Evolutionary conservation across 495 filamentous ascomycete genomes (phyloP), one percentile per base, ranked within the genome.

Genomic region (Penicillium robsamsonii): DNA sequence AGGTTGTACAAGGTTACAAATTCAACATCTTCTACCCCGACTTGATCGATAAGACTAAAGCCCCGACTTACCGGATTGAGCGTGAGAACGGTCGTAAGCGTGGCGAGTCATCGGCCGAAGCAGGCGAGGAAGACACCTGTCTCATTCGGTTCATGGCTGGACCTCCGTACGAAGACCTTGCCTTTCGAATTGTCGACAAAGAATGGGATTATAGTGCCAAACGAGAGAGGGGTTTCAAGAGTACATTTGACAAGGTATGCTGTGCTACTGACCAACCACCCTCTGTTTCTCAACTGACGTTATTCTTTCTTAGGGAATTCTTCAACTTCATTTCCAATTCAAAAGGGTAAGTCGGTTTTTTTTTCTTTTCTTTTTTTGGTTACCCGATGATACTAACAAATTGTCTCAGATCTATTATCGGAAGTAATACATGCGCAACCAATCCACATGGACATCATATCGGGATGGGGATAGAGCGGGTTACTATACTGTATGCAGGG

Each of bases 1-100:
- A 97, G 72, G 94, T 98, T 20, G 94, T 98, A 44, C 94, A 98
- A 72, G 94, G 94, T 31, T 99, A 97, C 75, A 96, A 96, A 61
- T 99, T 99, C 79, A 99, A 97, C 71, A 95, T 99, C 43, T 97
- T 99, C 73, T 99, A 99, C 60, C 95, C 94, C 2, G 94, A 98
- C 62, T 82, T 98, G n/a, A 96, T 97, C 59, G 92, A 97, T 70
- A 96, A 94, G 72, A 81, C 84, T 10, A 96, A 91, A 70, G 92
- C 94, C 7, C 94, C 94, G 2, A 97, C 92, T 0, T 99, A 94
- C 71, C 85, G 88, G 56, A 97, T 99, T 60, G 90, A 97, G 64
- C 85, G 94, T 20, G 94, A 97, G 67, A 81, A 90, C 60, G 94
- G 94, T 37, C 80, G 94, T 48, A 89, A 90, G 69, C 79, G 89